Percentiles rank a stretch among this genome's conserved stretches.
These are phyloP conservation scores for Bonia amplexicaulis DNA, from an alignment of 176 grass and related monocot species.

Conservation along the genomic window DNA sequence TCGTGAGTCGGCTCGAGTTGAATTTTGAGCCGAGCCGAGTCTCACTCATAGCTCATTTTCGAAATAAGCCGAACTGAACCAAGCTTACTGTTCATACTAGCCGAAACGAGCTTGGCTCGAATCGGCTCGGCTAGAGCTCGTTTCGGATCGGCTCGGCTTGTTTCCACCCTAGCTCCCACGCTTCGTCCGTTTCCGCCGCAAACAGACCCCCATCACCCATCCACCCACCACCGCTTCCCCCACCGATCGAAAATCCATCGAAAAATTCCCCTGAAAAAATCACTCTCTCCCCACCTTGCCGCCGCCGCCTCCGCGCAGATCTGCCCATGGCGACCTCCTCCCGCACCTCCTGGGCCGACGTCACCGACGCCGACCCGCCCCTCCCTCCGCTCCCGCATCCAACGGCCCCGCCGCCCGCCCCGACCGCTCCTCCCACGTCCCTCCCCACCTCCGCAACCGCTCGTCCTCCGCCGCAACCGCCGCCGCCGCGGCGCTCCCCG, in stretches of 20 bases:
- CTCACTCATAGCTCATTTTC: too few species aligned
- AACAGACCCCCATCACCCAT: background rate
- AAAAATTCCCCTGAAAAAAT: background rate
- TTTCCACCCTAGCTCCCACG: too few species aligned
- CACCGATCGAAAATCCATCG: background rate
- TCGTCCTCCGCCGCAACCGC: background rate
- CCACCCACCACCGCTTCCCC: background rate
- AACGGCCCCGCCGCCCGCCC: slow-evolving; percentile 35
- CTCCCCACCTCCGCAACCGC: slow-evolving; percentile 80
- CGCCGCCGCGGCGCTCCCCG: background rate
- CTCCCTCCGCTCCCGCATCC: background rate
- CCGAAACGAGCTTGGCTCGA: too few species aligned
- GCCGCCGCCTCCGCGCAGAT: slow-evolving; percentile 24
- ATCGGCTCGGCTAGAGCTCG: too few species aligned
- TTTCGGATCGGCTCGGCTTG: too few species aligned
- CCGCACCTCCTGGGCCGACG: slow-evolving; percentile 55
- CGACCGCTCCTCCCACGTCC: slow-evolving; percentile 66
- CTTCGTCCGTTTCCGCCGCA: background rate
- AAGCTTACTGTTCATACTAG: too few species aligned
- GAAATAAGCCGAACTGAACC: too few species aligned
- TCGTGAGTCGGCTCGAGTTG: too few species aligned
- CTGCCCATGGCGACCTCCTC: slow-evolving; percentile 35
- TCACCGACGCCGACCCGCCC: slow-evolving; percentile 34
- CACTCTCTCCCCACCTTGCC: background rate
- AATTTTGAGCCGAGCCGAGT: too few species aligned